These are phyloP conservation scores for Xerocomus potaroensis DNA, from an alignment of 768 basidiomycete genomes.

Conservation along the genomic window DNA sequence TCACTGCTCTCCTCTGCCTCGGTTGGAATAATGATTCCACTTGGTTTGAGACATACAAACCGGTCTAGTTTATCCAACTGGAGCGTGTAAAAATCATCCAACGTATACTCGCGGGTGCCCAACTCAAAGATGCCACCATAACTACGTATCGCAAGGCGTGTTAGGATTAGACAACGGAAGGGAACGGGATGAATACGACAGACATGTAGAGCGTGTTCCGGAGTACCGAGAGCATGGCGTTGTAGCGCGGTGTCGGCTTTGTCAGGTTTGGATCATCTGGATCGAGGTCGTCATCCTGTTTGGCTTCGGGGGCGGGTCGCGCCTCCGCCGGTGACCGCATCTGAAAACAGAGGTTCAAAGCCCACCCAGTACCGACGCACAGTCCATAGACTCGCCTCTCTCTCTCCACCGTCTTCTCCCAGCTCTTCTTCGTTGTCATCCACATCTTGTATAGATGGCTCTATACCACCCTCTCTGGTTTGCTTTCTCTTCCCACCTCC, in stretches of 20 bases:
- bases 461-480: not conserved
- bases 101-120: slow-evolving; percentile 77
- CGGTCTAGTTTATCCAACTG: slow-evolving; percentile 82
- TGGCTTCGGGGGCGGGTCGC: not conserved
- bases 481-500: slow-evolving; percentile 43
- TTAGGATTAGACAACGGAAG: not conserved
- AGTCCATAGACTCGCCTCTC: slow-evolving; percentile 6
- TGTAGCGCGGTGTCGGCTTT: slow-evolving; percentile 71
- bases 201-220: slow-evolving; percentile 85
- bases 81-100: slow-evolving; percentile 83
- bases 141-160: slow-evolving; percentile 32
- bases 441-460: not conserved
- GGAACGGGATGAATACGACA: slow-evolving; percentile 21
- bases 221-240: slow-evolving; percentile 82
- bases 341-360: not conserved
- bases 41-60: slow-evolving; percentile 68
- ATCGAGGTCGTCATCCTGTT: slow-evolving; percentile 38
- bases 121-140: slow-evolving; percentile 89
- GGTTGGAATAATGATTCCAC: slow-evolving; percentile 55
- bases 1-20: slow-evolving; percentile 61
- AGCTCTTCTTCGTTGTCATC: slow-evolving; percentile 16
- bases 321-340: not conserved
- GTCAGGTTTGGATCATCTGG: slow-evolving; percentile 63
- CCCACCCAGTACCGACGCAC: not conserved
- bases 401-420: slow-evolving; percentile 11